phyloP scores from a whole-genome alignment of 805 yeast genomes.

The Metschnikowia noctiluminum region DNA sequence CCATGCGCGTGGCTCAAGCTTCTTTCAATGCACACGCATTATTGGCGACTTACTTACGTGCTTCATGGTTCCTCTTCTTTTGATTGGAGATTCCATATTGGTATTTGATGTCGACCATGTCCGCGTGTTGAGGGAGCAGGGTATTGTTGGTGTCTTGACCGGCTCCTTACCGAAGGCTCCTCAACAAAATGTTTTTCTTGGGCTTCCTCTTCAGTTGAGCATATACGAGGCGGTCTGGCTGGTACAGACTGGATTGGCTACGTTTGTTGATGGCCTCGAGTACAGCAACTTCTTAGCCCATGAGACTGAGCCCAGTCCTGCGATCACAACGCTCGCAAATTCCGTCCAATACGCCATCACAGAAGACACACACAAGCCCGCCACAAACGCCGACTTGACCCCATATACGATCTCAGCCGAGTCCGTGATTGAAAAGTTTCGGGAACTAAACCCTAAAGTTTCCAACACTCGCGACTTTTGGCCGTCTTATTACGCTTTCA shows the following conservation, averaged over 20 bases:
- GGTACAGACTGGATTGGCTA: constrained; percentile 39
- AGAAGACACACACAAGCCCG: constrained; percentile 9
- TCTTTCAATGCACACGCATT: neutral
- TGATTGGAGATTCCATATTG: constrained; percentile 35
- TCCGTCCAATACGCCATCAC: constrained; percentile 12
- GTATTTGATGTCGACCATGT: constrained; percentile 59
- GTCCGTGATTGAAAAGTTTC: constrained; percentile 2
- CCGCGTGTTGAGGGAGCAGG: constrained; percentile 52
- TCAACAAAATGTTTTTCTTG: constrained; percentile 86
- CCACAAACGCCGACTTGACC: neutral
- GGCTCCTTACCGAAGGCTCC: constrained; percentile 91
- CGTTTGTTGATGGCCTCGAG: constrained; percentile 40
- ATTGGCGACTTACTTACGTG: neutral
- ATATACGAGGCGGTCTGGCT: constrained; percentile 74
- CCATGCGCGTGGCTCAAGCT: neutral
- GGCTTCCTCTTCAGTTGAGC: constrained; percentile 73
- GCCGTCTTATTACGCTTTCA: constrained; percentile 26
- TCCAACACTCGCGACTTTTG: constrained; percentile 3
- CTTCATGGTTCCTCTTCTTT: constrained; percentile 19
- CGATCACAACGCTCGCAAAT: constrained; percentile 3
- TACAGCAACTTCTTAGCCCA: constrained; percentile 20
- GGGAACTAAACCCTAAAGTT: neutral
- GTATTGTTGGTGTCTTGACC: constrained; percentile 70
- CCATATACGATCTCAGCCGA: neutral
- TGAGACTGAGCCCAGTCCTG: neutral